These are phyloP conservation scores for Beauveria asiatica DNA, from an alignment of 2,329 filamentous ascomycete genomes.

Conservation along the genomic window DNA sequence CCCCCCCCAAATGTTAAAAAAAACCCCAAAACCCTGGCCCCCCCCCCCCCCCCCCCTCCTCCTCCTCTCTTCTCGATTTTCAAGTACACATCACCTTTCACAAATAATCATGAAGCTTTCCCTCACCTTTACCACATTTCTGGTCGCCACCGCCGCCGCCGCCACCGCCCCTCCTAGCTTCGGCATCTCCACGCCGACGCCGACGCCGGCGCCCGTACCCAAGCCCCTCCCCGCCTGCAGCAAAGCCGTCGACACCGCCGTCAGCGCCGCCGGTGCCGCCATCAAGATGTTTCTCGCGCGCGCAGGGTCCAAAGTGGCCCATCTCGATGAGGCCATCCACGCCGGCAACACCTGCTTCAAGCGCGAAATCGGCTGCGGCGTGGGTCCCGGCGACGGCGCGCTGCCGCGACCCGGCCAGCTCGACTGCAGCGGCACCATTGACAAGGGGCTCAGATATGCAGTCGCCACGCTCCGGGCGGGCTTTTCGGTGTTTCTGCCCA, in stretches of 20 bases:
- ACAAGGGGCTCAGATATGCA: background rate
- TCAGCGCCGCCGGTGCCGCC: background rate
- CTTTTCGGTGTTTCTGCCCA: too few species aligned
- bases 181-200: background rate
- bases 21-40: too few species aligned
- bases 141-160: background rate
- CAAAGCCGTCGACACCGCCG: background rate
- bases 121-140: background rate
- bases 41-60: too few species aligned
- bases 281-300: too few species aligned
- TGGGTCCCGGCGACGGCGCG: background rate
- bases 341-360: background rate
- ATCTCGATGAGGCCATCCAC: background rate
- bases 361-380: background rate
- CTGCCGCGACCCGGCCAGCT: background rate
- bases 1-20: too few species aligned
- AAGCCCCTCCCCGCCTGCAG: background rate
- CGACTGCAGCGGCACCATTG: background rate
- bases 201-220: too few species aligned
- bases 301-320: background rate
- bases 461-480: background rate
- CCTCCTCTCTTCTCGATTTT: too few species aligned
- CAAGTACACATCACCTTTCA: background rate
- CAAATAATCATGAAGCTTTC: background rate
- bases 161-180: background rate